phyloP scores from a whole-genome alignment of 2,329 filamentous ascomycete species.

The Exserohilum turcica region DNA sequence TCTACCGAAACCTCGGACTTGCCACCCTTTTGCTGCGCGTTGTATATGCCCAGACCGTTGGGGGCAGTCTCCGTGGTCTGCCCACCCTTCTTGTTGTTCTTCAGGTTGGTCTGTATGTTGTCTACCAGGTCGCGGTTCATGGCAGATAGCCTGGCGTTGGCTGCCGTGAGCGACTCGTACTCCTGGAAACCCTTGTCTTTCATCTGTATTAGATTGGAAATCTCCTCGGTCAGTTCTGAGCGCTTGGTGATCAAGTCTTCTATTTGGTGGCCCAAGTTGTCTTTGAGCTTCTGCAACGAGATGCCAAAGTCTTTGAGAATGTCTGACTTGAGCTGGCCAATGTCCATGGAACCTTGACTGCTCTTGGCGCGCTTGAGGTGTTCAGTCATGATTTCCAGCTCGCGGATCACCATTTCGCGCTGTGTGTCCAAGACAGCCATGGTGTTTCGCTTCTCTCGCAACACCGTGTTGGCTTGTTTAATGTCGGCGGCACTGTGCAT shows the following conservation, averaged over 20 bases:
- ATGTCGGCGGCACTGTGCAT: conserved; percentile 65
- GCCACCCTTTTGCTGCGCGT: conserved; percentile 43
- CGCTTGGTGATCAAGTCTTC: conserved; percentile 89
- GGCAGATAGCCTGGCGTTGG: conserved; percentile 91
- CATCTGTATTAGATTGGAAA: conserved; percentile 78
- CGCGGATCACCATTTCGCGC: conserved; percentile 91
- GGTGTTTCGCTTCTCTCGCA: conserved; percentile 92
- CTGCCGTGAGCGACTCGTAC: conserved; percentile 90
- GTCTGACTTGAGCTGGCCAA: conserved; percentile 69
- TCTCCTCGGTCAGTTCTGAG: conserved; percentile 83
- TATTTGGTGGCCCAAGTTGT: conserved; percentile 74
- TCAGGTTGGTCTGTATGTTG: conserved; percentile 91
- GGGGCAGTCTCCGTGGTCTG: conserved; percentile 55
- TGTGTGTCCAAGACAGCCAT: conserved; percentile 93
- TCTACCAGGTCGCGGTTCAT: conserved; percentile 96
- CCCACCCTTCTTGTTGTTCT: conserved; percentile 64
- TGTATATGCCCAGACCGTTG: conserved; percentile 69
- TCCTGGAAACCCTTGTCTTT: conserved; percentile 93
- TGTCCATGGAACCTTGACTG: conserved; percentile 75
- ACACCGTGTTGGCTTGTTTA: conserved; percentile 81
- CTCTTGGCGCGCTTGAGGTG: conserved; percentile 87
- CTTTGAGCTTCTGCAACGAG: conserved; percentile 72
- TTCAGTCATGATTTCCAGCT: conserved; percentile 86
- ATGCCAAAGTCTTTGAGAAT: conserved; percentile 67
- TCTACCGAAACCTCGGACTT: conserved; percentile 50